Evolutionary conservation across 139 green algal species (phyloP), one percentile per base, ranked within the genome.

Genomic region (Tetraselmis striata): DNA sequence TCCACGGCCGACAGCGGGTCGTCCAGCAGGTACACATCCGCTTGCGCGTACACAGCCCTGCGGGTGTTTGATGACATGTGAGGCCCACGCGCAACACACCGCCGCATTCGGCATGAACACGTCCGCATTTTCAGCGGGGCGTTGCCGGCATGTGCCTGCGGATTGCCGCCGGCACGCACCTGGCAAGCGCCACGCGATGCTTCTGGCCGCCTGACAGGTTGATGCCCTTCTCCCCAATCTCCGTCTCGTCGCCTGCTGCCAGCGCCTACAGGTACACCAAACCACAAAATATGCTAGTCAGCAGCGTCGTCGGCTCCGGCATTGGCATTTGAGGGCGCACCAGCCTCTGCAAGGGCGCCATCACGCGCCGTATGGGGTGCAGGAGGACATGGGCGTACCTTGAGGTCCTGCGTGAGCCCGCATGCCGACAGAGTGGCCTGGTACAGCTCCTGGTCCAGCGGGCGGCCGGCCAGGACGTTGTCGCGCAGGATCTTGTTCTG

Each of bases 1-100:
- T 98, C 95, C 77, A 98, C 90, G 0, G 95, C 95, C 1, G 87
- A 93, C 29, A 98, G 87, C 1, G 96, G 96, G 88, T 99, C 95
- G 67, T 99, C 96, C 45, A 98, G 87, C 27, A 99, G 83, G 85
- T 93, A 94, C 11, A 98, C 84, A 59, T 89, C 88, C 1, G 77
- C n/a, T 5, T 31, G n/a, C 32, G 88, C 84, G 29, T 87, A 83
- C 18, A 58, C 32, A 67, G 45, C 45, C 18, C 45, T 67, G 45
- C 45, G 18, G 11, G 18, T 18, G 45, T 67, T 67, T 67, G n/a
- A n/a, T n/a, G n/a, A n/a, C n/a, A n/a, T n/a, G n/a, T n/a, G n/a
- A n/a, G n/a, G n/a, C n/a, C n/a, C n/a, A n/a, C n/a, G n/a, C n/a
- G n/a, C n/a, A n/a, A n/a, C n/a, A n/a, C n/a, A n/a, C n/a, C n/a